A percentile compares a stretch with the other conserved stretches of the same genome.
Conservation (phyloP, 352 stramenopile genomes). For the Phytophthora quininea region DNA sequence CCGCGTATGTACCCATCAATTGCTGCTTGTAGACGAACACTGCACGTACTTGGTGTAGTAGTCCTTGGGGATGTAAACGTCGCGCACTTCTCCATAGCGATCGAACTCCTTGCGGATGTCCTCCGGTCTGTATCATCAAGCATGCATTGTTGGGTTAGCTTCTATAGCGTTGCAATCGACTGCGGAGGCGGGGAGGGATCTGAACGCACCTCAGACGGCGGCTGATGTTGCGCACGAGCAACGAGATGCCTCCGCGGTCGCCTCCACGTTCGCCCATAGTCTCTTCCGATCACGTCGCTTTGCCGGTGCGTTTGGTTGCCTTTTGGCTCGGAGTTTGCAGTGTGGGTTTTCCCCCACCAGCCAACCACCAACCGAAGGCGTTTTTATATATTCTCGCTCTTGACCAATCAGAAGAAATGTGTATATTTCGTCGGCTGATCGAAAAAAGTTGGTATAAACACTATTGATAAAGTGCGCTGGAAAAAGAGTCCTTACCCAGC, state of each 20-base stretch:
- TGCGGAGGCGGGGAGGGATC: background rate
- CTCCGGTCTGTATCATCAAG: conserved; percentile 59
- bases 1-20: background rate
- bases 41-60: conserved; percentile 88
- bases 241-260: conserved; percentile 85
- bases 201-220: conserved; percentile 75
- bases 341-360: conserved; percentile 6
- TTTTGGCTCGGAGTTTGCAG: conserved; percentile 31
- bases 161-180: conserved; percentile 6
- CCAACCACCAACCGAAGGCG: background rate
- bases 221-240: conserved; percentile 95
- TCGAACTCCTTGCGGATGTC: conserved; percentile 94
- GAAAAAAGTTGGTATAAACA: too few relatives aligned
- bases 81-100: conserved; percentile 92
- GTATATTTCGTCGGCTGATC: too few relatives aligned
- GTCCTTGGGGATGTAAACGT: conserved; percentile 96
- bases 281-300: conserved; percentile 14
- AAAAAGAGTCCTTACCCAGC: too few relatives aligned
- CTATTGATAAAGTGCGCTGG: too few relatives aligned
- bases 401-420: background rate
- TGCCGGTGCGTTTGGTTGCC: conserved; percentile 16
- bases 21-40: background rate
- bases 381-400: background rate
- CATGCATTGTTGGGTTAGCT: conserved; percentile 10
- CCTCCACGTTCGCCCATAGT: conserved; percentile 25